A percentile compares a stretch with the other conserved stretches of the same genome.
Conservation (phyloP, 129 eudicot genomes). For the Heracleum sosnowskyi region DNA sequence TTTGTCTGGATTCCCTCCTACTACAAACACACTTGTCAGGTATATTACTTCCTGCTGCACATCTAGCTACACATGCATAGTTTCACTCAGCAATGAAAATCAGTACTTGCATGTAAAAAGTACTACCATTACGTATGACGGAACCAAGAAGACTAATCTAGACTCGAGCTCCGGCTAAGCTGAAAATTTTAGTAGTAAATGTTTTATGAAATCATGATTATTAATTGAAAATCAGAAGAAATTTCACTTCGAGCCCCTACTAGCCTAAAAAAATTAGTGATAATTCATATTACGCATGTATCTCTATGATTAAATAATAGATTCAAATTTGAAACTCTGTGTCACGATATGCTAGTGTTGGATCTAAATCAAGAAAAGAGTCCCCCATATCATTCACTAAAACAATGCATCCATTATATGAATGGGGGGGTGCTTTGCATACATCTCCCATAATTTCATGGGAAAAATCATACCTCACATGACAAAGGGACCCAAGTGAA, state of each 20-base stretch:
- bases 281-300: no score
- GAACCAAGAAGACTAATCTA: no score
- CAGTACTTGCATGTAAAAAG: background rate
- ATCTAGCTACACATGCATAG: background rate
- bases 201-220: no score
- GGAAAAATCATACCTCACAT: slow-evolving; percentile 14
- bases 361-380: background rate
- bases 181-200: no score
- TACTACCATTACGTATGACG: no score
- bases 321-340: background rate
- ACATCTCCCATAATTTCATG: background rate
- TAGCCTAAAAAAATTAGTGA: no score
- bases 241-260: no score
- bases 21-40: background rate
- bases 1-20: background rate
- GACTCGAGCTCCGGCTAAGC: no score
- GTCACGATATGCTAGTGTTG: background rate
- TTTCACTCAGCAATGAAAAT: background rate
- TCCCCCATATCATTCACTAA: slow-evolving; percentile 5
- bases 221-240: no score
- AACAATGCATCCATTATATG: background rate
- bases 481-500: slow-evolving; percentile 9
- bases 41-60: background rate
- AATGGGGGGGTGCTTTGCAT: background rate
- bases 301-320: background rate